Evolutionary conservation across 768 basidiomycete species (phyloP), one percentile per base, ranked within the genome.

Genomic region (Arthromyces matolae): DNA sequence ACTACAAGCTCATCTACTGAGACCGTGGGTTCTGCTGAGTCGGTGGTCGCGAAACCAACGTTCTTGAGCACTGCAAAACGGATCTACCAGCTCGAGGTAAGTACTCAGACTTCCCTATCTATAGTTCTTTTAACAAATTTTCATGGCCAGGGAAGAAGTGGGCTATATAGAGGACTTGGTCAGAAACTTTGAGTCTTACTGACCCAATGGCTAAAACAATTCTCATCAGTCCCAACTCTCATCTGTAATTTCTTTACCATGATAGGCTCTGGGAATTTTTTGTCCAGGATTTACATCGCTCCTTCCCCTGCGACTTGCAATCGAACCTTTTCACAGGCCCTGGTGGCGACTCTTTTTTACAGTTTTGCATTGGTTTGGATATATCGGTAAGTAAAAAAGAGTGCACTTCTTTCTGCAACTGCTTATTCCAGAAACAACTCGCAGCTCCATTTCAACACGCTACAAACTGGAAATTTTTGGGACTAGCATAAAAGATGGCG

Each of bases 391-490:
- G 49, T 51, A 18, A 28, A 8, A 14, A 16, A 12, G 14, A 16
- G 9, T 4, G 7, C 3, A 19, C 3, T 13, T 14, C 32, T 20
- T 13, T 27, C 14, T 22, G 2, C 23, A n/a, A 10, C 22, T 12
- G 4, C 18, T 5, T n/a, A n/a, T n/a, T n/a, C n/a, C n/a, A n/a
- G n/a, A 25, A 22, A n/a, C 36, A 8, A 2, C 14, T 37, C 25
- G 13, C 31, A 27, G 45, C 22, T 66, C 80, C 4, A 80, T 84
- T 39, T 75, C 73, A 5, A 84, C 81, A 0, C 79, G 78, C 0
- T 72, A 76, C 56, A 76, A 71, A 51, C 62, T 84, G 8, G 76
- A 78, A 7, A 75, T 67, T 44, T 68, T 77, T 54, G 64, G 69
- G 25, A 65, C 68, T 2, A 57, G 68, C 32, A 65, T 68, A 3